These are phyloP conservation scores for Penicillium chermesinum DNA, from an alignment of 495 filamentous ascomycete species.

Conservation along the genomic window DNA sequence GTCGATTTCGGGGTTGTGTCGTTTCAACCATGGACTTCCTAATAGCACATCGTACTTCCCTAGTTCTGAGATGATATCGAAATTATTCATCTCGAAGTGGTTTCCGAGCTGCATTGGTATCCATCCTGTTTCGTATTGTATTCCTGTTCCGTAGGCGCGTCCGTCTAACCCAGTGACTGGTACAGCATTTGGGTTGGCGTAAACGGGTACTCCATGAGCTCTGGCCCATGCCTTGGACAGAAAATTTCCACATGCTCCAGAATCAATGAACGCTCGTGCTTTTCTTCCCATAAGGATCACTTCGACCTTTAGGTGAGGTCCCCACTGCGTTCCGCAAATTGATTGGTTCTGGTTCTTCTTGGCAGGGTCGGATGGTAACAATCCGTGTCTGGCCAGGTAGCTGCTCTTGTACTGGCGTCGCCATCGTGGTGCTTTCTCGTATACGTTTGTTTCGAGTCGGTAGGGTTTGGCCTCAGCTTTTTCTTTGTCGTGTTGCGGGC, in stretches of 20 bases:
- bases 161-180: not conserved
- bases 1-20: not conserved
- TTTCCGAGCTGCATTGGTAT: not conserved
- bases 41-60: not conserved
- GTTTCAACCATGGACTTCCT: not conserved
- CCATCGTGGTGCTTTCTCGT: too few relatives aligned
- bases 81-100: not conserved
- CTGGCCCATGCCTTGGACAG: not conserved
- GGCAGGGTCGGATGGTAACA: too few relatives aligned
- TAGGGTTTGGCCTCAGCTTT: too few relatives aligned
- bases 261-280: not conserved
- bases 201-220: not conserved
- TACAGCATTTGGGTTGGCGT: not conserved
- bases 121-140: not conserved
- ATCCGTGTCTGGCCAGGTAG: too few relatives aligned
- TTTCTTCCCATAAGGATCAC: not conserved
- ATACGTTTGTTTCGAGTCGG: too few relatives aligned
- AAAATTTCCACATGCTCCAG: not conserved
- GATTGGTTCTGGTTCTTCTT: not conserved
- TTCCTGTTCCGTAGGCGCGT: not conserved
- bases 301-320: not conserved
- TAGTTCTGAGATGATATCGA: not conserved
- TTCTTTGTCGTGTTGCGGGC: too few relatives aligned
- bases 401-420: too few relatives aligned
- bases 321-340: not conserved